Conservation (phyloP, 139 green algal genomes). For the Coelastrella sp. region DNA sequence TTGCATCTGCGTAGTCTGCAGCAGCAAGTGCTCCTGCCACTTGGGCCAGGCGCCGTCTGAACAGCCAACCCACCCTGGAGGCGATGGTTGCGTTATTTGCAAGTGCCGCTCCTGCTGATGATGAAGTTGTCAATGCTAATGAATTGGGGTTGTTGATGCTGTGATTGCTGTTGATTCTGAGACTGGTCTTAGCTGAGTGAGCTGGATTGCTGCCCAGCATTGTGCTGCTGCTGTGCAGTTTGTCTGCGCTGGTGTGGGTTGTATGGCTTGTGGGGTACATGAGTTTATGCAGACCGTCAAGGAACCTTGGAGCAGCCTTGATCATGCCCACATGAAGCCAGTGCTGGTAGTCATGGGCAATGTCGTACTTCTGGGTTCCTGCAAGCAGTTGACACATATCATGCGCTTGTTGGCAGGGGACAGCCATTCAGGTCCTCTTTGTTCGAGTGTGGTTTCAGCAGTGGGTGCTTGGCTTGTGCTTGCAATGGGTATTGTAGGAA, state of each 20-base stretch:
- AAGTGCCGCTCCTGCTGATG: background rate
- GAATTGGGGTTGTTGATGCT: no score
- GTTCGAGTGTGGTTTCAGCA: no score
- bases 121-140: no score
- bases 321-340: constrained; percentile 7
- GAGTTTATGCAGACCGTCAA: constrained; percentile 14
- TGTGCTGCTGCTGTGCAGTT: background rate
- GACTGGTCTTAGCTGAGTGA: no score
- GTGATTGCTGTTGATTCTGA: no score
- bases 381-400: background rate
- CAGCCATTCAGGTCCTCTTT: no score
- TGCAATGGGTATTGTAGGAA: no score
- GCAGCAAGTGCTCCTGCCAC: no score
- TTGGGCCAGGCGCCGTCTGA: background rate
- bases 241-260: no score
- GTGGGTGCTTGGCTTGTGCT: no score
- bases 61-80: background rate
- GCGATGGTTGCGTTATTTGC: background rate
- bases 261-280: background rate
- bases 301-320: constrained; percentile 19
- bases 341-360: constrained; percentile 3
- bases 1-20: no score
- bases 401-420: no score
- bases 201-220: background rate
- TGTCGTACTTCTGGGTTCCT: background rate